phyloP scores from a whole-genome alignment of 139 green algal genomes.

The Limnomonas spitsbergensis region DNA sequence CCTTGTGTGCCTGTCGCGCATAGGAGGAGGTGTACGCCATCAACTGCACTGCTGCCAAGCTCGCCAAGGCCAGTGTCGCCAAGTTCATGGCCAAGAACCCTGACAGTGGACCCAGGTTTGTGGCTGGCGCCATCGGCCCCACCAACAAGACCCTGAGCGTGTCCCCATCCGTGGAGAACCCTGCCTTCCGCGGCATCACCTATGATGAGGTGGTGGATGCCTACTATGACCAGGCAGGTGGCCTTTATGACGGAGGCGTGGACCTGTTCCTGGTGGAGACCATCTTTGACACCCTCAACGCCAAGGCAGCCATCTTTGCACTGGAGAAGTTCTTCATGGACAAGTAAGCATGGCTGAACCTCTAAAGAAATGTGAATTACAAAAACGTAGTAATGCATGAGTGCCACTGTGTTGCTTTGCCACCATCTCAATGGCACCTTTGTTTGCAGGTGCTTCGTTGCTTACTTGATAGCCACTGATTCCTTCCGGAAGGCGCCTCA shows the following conservation, averaged over 20 bases:
- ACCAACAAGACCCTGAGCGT: conserved; percentile 97
- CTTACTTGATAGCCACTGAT: too few relatives aligned
- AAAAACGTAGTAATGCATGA: too few relatives aligned
- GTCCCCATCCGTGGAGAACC: conserved; percentile 95
- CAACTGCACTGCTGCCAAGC: conserved; percentile 81
- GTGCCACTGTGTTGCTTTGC: too few relatives aligned
- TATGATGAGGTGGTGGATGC: conserved; percentile 94
- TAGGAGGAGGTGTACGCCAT: conserved; percentile 83
- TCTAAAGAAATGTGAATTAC: too few relatives aligned
- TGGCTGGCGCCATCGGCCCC: conserved; percentile 90
- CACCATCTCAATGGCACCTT: too few relatives aligned
- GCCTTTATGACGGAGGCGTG: conserved; percentile 84
- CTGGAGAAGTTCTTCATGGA: conserved; percentile 91
- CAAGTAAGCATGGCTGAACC: not conserved
- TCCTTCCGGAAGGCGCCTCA: too few relatives aligned
- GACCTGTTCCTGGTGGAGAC: conserved; percentile 98
- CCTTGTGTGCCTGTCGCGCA: not conserved
- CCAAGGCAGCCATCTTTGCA: conserved; percentile 90
- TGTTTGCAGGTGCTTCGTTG: not conserved
- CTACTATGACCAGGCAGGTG: conserved; percentile 89
- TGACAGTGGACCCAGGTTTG: conserved; percentile 74
- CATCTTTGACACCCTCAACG: conserved; percentile 98
- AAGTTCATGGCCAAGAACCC: conserved; percentile 81
- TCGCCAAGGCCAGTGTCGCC: conserved; percentile 75
- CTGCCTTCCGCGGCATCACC: conserved; percentile 86